Conservation (phyloP, 164 flowering plant species). For the Umbilicus rupestris region DNA sequence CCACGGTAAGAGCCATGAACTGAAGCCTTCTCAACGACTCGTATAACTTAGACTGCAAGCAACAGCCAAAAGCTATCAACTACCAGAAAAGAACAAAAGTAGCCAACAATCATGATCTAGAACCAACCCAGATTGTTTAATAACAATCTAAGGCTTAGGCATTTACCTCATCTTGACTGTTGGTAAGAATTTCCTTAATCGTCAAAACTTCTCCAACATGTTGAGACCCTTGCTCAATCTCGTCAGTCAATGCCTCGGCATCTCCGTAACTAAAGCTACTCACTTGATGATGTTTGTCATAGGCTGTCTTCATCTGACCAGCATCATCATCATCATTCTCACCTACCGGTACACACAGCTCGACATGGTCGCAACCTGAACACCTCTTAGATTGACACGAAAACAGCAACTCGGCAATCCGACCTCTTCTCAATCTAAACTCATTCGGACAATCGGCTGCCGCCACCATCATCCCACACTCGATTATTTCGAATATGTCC, state of each 20-base stretch:
- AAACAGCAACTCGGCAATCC: constrained; percentile 54
- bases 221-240: constrained; percentile 62
- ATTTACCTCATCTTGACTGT: constrained; percentile 52
- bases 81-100: not conserved
- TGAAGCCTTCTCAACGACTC: constrained; percentile 80
- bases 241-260: constrained; percentile 85
- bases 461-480: constrained; percentile 53
- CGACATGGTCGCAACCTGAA: constrained; percentile 34
- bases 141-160: not conserved
- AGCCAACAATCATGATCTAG: not conserved
- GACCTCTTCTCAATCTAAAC: constrained; percentile 37
- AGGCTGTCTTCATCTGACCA: constrained; percentile 21
- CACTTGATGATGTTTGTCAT: constrained; percentile 21
- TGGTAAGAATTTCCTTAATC: constrained; percentile 55
- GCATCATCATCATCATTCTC: constrained; percentile 24
- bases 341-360: constrained; percentile 24
- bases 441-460: constrained; percentile 56
- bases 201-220: constrained; percentile 60
- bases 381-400: constrained; percentile 32
- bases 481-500: constrained; percentile 48
- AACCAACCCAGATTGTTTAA: too few species aligned
- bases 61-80: not conserved
- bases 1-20: constrained; percentile 63
- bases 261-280: constrained; percentile 63
- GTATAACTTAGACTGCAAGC: constrained; percentile 53